Evolutionary conservation across 1,139 yeast species (phyloP).

Genomic region (Entelexis sorbosivorans): DNA sequence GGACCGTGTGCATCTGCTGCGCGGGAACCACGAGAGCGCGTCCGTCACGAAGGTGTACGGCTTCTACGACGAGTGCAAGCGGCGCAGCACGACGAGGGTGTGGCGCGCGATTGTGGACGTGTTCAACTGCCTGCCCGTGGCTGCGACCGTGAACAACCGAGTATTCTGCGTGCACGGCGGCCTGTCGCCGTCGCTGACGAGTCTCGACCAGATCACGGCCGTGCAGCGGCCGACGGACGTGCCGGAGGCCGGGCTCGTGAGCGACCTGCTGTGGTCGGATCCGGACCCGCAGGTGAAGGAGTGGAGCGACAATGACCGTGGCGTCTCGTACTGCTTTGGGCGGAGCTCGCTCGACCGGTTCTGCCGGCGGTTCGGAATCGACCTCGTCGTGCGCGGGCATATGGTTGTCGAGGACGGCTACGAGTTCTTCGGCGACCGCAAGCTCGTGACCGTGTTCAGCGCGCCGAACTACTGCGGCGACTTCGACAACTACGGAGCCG

Average conservation of each 20-base stretch:
- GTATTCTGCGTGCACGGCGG: conserved; percentile 98
- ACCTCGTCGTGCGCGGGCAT: conserved; percentile 91
- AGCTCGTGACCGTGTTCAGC: conserved; percentile 84
- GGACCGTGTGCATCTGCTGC: conserved; percentile 75
- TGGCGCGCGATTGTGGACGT: conserved; percentile 92
- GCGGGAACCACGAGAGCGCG: conserved; percentile 99
- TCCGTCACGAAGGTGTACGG: conserved; percentile 93
- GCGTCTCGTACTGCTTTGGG: conserved; percentile 88
- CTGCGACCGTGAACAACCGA: conserved; percentile 91
- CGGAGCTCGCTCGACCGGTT: conserved; percentile 87
- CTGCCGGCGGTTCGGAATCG: conserved; percentile 74
- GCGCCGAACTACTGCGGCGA: conserved; percentile 99
- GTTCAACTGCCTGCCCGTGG: conserved; percentile 85
- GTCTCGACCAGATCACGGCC: conserved; percentile 80
- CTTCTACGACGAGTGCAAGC: conserved; percentile 91
- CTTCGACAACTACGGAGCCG: conserved; percentile 98
- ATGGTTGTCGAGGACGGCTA: conserved; percentile 99
- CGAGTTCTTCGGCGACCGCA: conserved; percentile 87
- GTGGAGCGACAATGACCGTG: conserved; percentile 97
- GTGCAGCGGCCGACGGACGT: conserved; percentile 94
- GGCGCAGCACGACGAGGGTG: conserved; percentile 79
- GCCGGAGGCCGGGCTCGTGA: conserved; percentile 85
- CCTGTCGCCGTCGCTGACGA: conserved; percentile 75
- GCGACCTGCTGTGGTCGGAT: conserved; percentile 91
- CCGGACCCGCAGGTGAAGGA: conserved; percentile 91